Evolutionary conservation across 2,329 filamentous ascomycete genomes (phyloP).

Genomic region (Phoma sp.): DNA sequence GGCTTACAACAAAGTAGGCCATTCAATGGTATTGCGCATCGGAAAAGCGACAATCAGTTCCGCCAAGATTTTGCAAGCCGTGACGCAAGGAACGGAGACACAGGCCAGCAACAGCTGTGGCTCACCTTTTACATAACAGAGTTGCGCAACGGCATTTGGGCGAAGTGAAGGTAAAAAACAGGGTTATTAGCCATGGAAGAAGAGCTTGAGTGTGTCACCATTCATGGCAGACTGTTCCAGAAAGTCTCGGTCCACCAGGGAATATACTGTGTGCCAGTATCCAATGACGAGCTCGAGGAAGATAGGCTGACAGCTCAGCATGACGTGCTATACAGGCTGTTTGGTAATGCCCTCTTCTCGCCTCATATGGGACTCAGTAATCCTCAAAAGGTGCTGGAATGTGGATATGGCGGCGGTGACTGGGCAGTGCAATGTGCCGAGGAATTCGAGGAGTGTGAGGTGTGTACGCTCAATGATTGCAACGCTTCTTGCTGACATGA

Average conservation of each 20-base stretch:
- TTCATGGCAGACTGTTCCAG: conserved; percentile 49
- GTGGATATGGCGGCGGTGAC: conserved; percentile 48
- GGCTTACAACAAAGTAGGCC: too few relatives aligned
- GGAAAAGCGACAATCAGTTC: too few relatives aligned
- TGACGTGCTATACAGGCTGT: conserved; percentile 39
- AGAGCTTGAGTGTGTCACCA: conserved; percentile 32
- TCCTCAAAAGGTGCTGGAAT: conserved; percentile 46
- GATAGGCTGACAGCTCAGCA: conserved; percentile 45
- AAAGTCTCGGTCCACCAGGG: conserved; percentile 44
- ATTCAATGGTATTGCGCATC: too few relatives aligned
- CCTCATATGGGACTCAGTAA: conserved; percentile 32
- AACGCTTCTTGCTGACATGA: conserved; percentile 18
- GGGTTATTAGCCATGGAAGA: conserved; percentile 10
- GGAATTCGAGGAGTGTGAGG: conserved; percentile 46
- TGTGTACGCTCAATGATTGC: conserved; percentile 21
- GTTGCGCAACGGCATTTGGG: too few relatives aligned
- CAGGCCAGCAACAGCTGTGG: too few relatives aligned
- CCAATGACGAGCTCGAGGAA: conserved; percentile 46
- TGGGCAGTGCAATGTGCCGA: conserved; percentile 48
- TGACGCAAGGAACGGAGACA: too few relatives aligned
- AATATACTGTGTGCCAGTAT: conserved; percentile 49
- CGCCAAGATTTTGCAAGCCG: too few relatives aligned
- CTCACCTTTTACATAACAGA: too few relatives aligned
- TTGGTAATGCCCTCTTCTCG: conserved; percentile 38
- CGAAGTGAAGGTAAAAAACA: too few relatives aligned